phyloP scores from a whole-genome alignment of 208 protist species.

The Spongospora subterranea region DNA sequence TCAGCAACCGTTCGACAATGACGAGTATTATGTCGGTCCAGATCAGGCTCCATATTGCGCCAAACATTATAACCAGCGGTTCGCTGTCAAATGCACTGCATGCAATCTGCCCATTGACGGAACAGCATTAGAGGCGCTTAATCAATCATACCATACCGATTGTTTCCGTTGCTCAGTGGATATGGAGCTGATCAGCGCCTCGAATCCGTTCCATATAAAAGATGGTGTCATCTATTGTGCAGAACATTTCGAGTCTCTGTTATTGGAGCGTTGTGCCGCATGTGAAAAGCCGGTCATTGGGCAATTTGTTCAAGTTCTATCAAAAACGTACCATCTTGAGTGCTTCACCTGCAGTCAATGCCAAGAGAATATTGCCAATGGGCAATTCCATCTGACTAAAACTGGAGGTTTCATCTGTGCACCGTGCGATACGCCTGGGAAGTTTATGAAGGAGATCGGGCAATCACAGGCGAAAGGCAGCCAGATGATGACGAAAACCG shows the following conservation, averaged over 20 bases:
- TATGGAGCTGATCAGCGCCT: background rate
- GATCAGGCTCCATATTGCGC: slow-evolving; percentile 19
- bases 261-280: background rate
- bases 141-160: background rate
- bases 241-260: background rate
- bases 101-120: background rate
- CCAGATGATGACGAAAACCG: background rate
- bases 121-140: background rate
- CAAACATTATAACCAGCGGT: background rate
- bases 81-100: background rate
- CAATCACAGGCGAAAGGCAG: background rate
- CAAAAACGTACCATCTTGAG: background rate
- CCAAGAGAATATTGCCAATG: background rate
- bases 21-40: background rate
- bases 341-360: slow-evolving; percentile 12
- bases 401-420: background rate
- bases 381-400: background rate
- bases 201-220: background rate
- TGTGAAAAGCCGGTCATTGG: slow-evolving; percentile 1
- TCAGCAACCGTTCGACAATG: background rate
- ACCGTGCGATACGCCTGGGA: background rate
- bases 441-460: background rate
- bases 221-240: background rate
- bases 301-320: background rate
- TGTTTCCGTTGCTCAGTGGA: slow-evolving; percentile 23